Conservation (phyloP, 2,329 filamentous ascomycete species). For the Clonostachys rosea region DNA sequence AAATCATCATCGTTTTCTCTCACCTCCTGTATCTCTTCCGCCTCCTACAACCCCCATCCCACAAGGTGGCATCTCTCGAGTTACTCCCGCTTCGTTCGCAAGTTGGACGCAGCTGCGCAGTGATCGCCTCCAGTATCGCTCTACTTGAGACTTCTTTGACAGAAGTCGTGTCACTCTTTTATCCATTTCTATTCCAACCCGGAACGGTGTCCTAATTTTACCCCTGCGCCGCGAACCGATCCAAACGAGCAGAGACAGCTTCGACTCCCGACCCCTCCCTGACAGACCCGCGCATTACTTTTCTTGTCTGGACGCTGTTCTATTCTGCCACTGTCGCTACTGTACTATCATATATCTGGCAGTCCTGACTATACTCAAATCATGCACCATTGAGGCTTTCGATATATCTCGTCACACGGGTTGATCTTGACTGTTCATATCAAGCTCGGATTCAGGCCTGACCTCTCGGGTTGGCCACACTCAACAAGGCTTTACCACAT, state of each 20-base stretch:
- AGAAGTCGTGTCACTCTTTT: constrained; percentile 26
- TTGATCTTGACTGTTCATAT: not conserved
- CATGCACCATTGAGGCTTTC: too few relatives aligned
- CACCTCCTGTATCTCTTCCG: not conserved
- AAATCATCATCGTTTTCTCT: not conserved
- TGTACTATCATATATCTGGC: too few relatives aligned
- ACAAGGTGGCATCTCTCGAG: too few relatives aligned
- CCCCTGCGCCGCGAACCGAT: not conserved
- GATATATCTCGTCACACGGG: not conserved
- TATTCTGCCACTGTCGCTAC: too few relatives aligned
- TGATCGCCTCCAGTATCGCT: not conserved
- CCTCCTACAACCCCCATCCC: not conserved
- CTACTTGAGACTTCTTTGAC: constrained; percentile 24
- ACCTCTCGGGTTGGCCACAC: not conserved
- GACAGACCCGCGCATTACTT: too few relatives aligned
- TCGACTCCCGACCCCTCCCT: not conserved
- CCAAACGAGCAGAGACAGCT: not conserved
- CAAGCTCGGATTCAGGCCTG: not conserved
- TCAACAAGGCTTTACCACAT: not conserved
- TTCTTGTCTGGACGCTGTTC: too few relatives aligned
- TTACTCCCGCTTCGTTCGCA: not conserved
- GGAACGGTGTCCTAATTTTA: too few relatives aligned
- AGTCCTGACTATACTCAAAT: too few relatives aligned
- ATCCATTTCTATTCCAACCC: not conserved
- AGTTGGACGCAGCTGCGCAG: not conserved